phyloP scores from a whole-genome alignment of 306 rosid species.

The Rubus parviflorus region DNA sequence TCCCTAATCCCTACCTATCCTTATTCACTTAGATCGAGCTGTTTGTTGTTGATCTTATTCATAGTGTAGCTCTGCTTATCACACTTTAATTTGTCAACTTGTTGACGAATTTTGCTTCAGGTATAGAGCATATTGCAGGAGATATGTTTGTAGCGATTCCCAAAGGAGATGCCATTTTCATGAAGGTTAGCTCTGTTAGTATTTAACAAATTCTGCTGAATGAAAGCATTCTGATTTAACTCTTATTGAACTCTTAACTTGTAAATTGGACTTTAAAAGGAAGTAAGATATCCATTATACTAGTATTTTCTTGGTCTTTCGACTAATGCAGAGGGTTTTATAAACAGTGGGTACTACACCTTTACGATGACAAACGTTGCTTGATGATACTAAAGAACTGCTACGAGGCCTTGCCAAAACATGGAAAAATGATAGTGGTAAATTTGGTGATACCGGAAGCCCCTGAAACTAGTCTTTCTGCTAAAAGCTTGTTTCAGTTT shows the following conservation, averaged over 20 bases:
- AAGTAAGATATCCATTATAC: too few species aligned
- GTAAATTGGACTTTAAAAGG: too few species aligned
- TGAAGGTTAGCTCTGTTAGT: constrained; percentile 20
- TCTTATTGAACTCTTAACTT: too few species aligned
- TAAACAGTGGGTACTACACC: constrained; percentile 26
- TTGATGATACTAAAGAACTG: constrained; percentile 22
- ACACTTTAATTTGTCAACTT: too few species aligned
- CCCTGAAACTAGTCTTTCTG: constrained; percentile 22
- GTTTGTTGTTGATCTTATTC: too few species aligned
- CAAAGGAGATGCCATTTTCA: constrained; percentile 31
- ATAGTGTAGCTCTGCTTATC: too few species aligned
- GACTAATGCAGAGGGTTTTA: background rate
- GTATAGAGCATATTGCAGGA: constrained; percentile 27
- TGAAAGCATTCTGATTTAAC: too few species aligned
- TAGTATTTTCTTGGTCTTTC: background rate
- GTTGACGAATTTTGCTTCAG: constrained; percentile 2
- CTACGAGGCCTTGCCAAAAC: constrained; percentile 22
- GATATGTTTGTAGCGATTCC: constrained; percentile 32
- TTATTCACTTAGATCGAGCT: too few species aligned
- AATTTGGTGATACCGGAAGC: constrained; percentile 28
- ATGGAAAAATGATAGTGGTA: constrained; percentile 27
- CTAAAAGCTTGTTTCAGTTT: constrained; percentile 27
- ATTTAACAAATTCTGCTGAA: too few species aligned
- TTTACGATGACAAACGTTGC: constrained; percentile 18
- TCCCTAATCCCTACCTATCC: too few species aligned